phyloP scores from a whole-genome alignment of 23 red algal species.

The Chondrus crispus region DNA sequence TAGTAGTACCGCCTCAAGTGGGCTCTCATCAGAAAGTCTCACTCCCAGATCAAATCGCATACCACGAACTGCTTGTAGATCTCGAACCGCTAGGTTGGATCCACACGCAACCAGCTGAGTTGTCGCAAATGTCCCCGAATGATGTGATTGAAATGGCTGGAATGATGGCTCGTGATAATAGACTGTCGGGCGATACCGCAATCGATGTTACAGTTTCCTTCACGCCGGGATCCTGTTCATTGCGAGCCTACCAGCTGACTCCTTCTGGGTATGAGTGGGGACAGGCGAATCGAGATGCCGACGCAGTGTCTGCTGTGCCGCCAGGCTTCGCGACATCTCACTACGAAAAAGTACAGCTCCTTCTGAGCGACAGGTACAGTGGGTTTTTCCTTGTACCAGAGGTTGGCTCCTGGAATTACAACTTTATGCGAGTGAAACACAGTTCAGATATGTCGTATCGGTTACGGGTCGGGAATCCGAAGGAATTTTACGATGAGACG shows the following conservation, averaged over 20 bases:
- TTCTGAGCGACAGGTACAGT: conserved; percentile 83
- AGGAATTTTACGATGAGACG: conserved; percentile 88
- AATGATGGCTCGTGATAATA: conserved; percentile 29
- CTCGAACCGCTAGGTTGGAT: conserved; percentile 78
- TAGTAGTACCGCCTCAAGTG: conserved; percentile 82
- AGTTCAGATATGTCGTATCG: conserved; percentile 55
- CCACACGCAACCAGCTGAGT: conserved; percentile 72
- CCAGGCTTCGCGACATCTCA: conserved; percentile 67
- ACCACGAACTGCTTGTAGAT: conserved; percentile 70
- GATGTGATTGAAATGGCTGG: conserved; percentile 74
- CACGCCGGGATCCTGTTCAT: conserved; percentile 83
- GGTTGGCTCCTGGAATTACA: conserved; percentile 79
- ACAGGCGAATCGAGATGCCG: conserved; percentile 46
- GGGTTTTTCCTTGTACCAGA: conserved; percentile 89
- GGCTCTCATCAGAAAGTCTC: conserved; percentile 76
- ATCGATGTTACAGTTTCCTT: conserved; percentile 84
- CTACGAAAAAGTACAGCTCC: conserved; percentile 80
- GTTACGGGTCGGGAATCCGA: conserved; percentile 61
- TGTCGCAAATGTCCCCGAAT: conserved; percentile 54
- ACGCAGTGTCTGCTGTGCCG: conserved; percentile 62
- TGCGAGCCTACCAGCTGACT: conserved; percentile 70
- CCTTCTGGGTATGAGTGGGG: conserved; percentile 84
- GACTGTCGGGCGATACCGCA: conserved; percentile 29
- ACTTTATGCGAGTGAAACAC: conserved; percentile 77
- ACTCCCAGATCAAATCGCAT: conserved; percentile 36